Evolutionary conservation across 805 yeast species (phyloP).

Genomic region (Schwanniomyces yamadae): DNA sequence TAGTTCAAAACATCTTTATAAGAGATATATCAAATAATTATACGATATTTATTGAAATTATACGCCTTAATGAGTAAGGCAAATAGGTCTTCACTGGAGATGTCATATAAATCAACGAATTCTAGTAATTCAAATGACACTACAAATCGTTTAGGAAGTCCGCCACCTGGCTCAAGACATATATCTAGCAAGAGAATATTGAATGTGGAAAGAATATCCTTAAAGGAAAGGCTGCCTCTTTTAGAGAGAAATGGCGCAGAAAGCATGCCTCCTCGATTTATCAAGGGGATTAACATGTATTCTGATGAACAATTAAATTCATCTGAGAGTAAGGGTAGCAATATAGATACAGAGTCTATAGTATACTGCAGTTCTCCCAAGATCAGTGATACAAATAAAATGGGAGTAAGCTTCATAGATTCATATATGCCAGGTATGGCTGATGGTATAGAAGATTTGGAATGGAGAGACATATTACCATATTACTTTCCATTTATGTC

Average conservation of each 20-base stretch:
- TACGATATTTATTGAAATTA: too few species aligned
- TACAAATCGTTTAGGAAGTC: conserved; percentile 15
- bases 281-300: too few species aligned
- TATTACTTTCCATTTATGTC: conserved; percentile 67
- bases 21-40: too few species aligned
- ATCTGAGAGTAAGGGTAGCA: neutral
- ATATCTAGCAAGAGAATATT: conserved; percentile 23
- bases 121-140: conserved; percentile 3
- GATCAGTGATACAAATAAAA: neutral
- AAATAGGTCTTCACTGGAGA: neutral
- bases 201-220: conserved; percentile 5
- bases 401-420: neutral
- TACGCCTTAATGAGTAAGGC: conserved; percentile 2
- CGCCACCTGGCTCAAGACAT: conserved; percentile 25
- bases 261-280: conserved; percentile 13
- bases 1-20: too few species aligned
- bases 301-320: too few species aligned
- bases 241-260: conserved; percentile 2
- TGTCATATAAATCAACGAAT: neutral
- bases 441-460: conserved; percentile 16
- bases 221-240: neutral
- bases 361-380: neutral
- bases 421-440: conserved; percentile 1
- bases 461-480: conserved; percentile 41
- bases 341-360: neutral